Base-by-base conservation (phyloP, 2,329 filamentous ascomycete species). In the Emmonsiellopsis sp. region DNA sequence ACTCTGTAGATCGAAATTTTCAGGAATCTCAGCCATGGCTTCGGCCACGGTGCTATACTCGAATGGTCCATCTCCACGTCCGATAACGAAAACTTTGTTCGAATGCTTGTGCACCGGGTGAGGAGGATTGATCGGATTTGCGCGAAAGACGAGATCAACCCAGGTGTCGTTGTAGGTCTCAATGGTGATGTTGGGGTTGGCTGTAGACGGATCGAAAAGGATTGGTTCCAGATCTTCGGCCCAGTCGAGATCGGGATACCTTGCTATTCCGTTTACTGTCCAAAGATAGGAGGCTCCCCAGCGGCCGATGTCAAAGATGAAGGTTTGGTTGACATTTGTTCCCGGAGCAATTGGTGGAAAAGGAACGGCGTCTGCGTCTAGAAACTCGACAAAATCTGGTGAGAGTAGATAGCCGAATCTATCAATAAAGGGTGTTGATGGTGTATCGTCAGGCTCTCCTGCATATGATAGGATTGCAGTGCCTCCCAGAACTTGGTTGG, bases 61-160 rank as follows among this genome's bases (percentile, higher is more conserved):
- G 62, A 79, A 85, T 1, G 58, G 52, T 0, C 79, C 79, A 0
- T 58, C 59, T 1, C 80, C 82, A 0, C 67, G 54, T 1, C 82
- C 82, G 35, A 85, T 73, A 16, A 76, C 67, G 59, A 74, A 84
- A 68, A 79, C 80, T 62, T 81, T 82, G 60, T 77, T 80, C 46
- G 77, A 76, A 66, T 85, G 82, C 69, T 84, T 84, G 73, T 85
- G 82, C 50, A 85, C 79, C 0, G 80, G 78, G 55, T 85, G 82
- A 8, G 77, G 70, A 4, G 76, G 79, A 60, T 81, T 77, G 6
- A 76, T 68, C 2, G 67, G 65, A n/a, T 65, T 62, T 1, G 76
- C 67, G 32, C 73, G 65, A 55, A 81, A 70, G 57, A 83, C 69
- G n/a, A 82, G 61, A 60, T 83, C 80, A 7, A 83, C 69, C 79